phyloP scores from a whole-genome alignment of 139 green algal genomes.

The Axilococcus clingmanii region DNA sequence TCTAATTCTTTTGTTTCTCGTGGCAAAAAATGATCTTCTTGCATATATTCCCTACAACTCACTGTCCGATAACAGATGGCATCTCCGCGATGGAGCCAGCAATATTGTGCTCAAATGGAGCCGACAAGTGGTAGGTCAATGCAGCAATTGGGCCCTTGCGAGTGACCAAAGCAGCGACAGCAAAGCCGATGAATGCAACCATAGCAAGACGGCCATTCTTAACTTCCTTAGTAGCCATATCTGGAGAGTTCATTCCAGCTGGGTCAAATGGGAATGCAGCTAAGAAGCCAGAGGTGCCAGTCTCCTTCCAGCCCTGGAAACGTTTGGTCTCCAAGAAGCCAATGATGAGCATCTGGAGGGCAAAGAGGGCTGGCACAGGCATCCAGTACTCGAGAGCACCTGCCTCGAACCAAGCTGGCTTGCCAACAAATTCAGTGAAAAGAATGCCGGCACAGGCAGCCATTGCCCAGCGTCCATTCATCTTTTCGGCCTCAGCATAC shows the following conservation, averaged over 20 bases:
- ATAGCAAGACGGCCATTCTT: constrained; percentile 54
- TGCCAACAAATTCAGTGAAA: constrained; percentile 41
- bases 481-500: constrained; percentile 81
- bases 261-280: constrained; percentile 46
- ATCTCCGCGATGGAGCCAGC: constrained; percentile 42
- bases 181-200: constrained; percentile 74
- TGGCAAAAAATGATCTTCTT: no score
- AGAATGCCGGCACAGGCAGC: constrained; percentile 65
- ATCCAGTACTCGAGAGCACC: constrained; percentile 29
- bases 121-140: constrained; percentile 41
- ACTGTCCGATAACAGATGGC: constrained; percentile 34
- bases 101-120: constrained; percentile 71
- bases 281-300: constrained; percentile 32
- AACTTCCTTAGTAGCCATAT: constrained; percentile 35
- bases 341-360: constrained; percentile 66
- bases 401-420: constrained; percentile 30
- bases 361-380: constrained; percentile 37
- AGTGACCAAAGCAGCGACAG: constrained; percentile 37
- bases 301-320: constrained; percentile 78
- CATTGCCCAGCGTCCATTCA: constrained; percentile 87
- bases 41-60: no score
- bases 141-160: constrained; percentile 52
- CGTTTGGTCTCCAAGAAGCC: constrained; percentile 79
- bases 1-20: no score
- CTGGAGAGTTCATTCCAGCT: constrained; percentile 32